Conservation (phyloP, 371 early-diverging fungal genomes). For the Syncephalastrum contaminatum region DNA sequence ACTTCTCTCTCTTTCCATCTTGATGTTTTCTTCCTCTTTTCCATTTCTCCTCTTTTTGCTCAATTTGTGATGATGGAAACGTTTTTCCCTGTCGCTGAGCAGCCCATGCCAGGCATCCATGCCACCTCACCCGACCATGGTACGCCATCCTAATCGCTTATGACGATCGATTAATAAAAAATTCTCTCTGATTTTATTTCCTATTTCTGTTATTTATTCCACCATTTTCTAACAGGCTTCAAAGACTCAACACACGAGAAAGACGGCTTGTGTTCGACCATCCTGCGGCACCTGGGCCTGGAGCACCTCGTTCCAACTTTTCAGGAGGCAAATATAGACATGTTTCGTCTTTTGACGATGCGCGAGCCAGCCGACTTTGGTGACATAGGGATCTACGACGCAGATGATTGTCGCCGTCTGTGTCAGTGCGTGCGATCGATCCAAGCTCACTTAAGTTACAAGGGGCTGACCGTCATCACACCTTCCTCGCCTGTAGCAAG, state of each 20-base stretch:
- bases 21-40: slow-evolving; percentile 6
- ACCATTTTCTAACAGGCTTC: too few relatives aligned
- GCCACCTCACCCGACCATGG: too few relatives aligned
- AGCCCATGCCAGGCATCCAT: too few relatives aligned
- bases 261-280: slow-evolving; percentile 19
- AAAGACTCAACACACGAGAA: too few relatives aligned
- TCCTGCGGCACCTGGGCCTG: slow-evolving; percentile 27
- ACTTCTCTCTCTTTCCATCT: background rate
- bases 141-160: too few relatives aligned
- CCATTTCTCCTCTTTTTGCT: slow-evolving; percentile 1
- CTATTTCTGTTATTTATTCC: too few relatives aligned
- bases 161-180: too few relatives aligned
- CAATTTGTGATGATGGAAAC: too few relatives aligned
- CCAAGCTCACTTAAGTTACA: slow-evolving; percentile 22
- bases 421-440: slow-evolving; percentile 22
- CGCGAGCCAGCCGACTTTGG: slow-evolving; percentile 23
- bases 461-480: slow-evolving; percentile 11
- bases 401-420: slow-evolving; percentile 25
- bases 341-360: slow-evolving; percentile 24
- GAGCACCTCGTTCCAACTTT: slow-evolving; percentile 33
- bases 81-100: too few relatives aligned
- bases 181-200: too few relatives aligned
- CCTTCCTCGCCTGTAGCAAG: slow-evolving; percentile 2
- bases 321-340: slow-evolving; percentile 24
- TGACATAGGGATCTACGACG: slow-evolving; percentile 25